These are phyloP conservation scores for Leishmania tarentolae DNA, from an alignment of 208 protist genomes.

Conservation along the genomic window DNA sequence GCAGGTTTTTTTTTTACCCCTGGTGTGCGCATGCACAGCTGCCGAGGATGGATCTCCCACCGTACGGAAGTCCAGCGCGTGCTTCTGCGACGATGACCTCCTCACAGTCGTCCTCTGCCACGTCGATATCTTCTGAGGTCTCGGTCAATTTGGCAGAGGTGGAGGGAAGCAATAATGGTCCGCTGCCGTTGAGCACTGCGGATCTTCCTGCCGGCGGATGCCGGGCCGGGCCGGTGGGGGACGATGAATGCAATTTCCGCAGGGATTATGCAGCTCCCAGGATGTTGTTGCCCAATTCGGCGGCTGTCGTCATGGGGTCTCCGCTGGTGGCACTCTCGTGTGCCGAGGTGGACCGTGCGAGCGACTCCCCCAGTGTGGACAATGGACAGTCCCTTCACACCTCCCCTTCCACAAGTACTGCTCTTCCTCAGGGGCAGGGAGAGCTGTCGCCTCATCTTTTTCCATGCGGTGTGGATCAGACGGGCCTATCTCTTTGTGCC, in stretches of 20 bases:
- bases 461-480: not conserved
- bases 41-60: not conserved
- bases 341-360: not conserved
- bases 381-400: not conserved
- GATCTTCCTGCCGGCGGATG: not conserved
- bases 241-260: not conserved
- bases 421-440: no score
- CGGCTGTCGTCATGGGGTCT: not conserved
- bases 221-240: not conserved
- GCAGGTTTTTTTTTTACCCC: not conserved
- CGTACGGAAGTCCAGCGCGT: not conserved
- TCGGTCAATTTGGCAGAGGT: not conserved
- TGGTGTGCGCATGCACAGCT: not conserved
- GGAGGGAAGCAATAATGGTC: not conserved
- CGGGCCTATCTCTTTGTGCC: not conserved
- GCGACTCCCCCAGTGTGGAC: not conserved
- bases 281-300: not conserved
- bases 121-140: not conserved
- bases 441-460: not conserved
- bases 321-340: not conserved
- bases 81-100: not conserved
- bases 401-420: no score
- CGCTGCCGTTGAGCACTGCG: not conserved
- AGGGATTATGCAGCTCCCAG: not conserved
- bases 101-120: not conserved